Evolutionary conservation across 1,139 yeast species (phyloP).

Genomic region (Ogataea hybrid): DNA sequence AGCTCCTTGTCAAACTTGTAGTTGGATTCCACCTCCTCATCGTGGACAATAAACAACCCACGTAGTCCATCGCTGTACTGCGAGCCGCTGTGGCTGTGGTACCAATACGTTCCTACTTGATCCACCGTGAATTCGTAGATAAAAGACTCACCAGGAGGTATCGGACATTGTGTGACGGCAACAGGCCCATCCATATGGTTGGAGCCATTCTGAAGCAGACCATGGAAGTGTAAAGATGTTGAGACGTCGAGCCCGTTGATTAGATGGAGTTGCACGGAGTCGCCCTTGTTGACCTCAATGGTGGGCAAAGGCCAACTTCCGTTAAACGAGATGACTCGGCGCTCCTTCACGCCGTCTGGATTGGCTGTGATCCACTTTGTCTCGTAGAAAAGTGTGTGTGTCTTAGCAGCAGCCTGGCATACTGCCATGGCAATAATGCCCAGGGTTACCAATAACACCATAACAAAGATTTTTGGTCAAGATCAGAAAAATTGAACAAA

Average conservation of each 20-base stretch:
- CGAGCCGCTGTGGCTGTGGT: constrained; percentile 76
- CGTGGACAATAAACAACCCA: constrained; percentile 67
- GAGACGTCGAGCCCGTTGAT: constrained; percentile 54
- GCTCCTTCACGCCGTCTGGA: constrained; percentile 56
- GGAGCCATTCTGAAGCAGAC: constrained; percentile 60
- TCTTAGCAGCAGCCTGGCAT: constrained; percentile 35
- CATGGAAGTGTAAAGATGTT: constrained; percentile 76
- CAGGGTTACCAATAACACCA: constrained; percentile 1
- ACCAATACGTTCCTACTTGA: constrained; percentile 78
- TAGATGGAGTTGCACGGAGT: constrained; percentile 55
- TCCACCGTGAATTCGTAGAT: constrained; percentile 65
- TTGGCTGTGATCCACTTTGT: constrained; percentile 56
- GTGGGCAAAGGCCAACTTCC: constrained; percentile 74
- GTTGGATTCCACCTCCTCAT: constrained; percentile 41
- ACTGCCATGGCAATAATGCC: neutral
- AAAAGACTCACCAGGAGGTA: constrained; percentile 62
- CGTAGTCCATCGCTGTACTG: constrained; percentile 80
- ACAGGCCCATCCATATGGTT: constrained; percentile 78
- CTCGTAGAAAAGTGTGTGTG: constrained; percentile 52
- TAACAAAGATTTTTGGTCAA: neutral
- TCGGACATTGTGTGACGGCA: constrained; percentile 75
- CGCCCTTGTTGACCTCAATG: constrained; percentile 62
- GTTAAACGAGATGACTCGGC: constrained; percentile 62
- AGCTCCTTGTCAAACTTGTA: constrained; percentile 65
- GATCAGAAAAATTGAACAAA: neutral